Conservation (phyloP, 176 grass and related monocot species). For the Triticum turgidum region DNA sequence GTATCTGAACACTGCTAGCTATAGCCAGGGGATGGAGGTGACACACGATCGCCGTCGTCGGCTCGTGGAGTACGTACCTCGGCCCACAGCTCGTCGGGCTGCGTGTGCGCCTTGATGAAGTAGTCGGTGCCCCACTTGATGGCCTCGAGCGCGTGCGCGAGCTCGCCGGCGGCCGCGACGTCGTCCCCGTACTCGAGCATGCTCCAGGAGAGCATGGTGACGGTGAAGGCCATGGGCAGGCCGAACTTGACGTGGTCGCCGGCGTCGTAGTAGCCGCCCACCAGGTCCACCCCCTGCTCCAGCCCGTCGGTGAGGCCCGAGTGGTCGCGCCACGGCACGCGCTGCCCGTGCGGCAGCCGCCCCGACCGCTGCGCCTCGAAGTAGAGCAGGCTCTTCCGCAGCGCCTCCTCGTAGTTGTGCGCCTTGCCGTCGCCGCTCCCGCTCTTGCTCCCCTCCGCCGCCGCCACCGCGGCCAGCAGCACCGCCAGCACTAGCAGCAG, state of each 20-base stretch:
- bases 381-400: slow-evolving; percentile 91
- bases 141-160: slow-evolving; percentile 62
- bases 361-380: slow-evolving; percentile 97
- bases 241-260: slow-evolving; percentile 93
- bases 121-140: slow-evolving; percentile 94
- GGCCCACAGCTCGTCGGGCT: slow-evolving; percentile 73
- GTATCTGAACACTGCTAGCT: background rate
- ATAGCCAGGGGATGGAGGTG: background rate
- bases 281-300: slow-evolving; percentile 86
- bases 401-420: slow-evolving; percentile 71
- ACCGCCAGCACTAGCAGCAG: background rate
- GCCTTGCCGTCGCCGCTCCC: background rate
- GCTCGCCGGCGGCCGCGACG: slow-evolving; percentile 60
- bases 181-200: slow-evolving; percentile 61
- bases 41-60: background rate
- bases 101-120: slow-evolving; percentile 85
- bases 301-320: slow-evolving; percentile 96
- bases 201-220: slow-evolving; percentile 92
- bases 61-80: slow-evolving; percentile 46
- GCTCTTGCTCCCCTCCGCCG: background rate
- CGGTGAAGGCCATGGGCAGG: slow-evolving; percentile 84
- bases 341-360: slow-evolving; percentile 79
- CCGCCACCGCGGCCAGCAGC: background rate
- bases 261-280: slow-evolving; percentile 83
- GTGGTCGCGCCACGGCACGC: slow-evolving; percentile 79